Percentiles rank a stretch among this genome's conserved stretches.
These are phyloP conservation scores for Pseudophaeomoniella oleicola DNA, from an alignment of 2,329 filamentous ascomycete species.

Conservation along the genomic window DNA sequence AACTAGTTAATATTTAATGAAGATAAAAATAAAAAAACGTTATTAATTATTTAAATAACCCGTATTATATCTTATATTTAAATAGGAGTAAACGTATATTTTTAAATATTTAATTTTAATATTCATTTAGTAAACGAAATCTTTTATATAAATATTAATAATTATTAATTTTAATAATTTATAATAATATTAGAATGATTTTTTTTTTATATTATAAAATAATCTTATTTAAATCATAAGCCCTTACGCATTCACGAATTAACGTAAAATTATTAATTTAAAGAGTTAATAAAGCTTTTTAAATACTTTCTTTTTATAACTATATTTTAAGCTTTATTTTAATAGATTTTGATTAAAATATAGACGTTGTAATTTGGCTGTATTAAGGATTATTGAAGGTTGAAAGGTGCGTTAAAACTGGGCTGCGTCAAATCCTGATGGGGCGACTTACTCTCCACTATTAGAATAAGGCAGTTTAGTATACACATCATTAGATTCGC, in stretches of 20 bases:
- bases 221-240: not conserved
- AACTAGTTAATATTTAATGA: not conserved
- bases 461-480: too few relatives aligned
- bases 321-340: not conserved
- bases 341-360: not conserved
- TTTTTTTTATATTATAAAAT: too few relatives aligned
- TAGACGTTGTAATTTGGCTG: too few relatives aligned
- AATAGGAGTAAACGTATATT: not conserved
- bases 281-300: not conserved
- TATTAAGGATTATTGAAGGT: too few relatives aligned
- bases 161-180: not conserved
- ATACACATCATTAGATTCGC: too few relatives aligned
- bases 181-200: not conserved
- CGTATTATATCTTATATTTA: not conserved
- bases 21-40: not conserved
- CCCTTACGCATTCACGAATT: not conserved
- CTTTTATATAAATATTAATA: not conserved
- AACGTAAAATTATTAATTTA: not conserved
- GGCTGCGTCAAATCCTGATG: too few relatives aligned
- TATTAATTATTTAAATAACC: not conserved
- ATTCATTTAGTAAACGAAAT: not conserved
- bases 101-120: not conserved
- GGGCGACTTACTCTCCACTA: too few relatives aligned
- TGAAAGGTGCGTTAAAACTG: too few relatives aligned
- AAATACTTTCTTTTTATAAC: not conserved